Evolutionary conservation across 352 stramenopile genomes (phyloP).

Genomic region (Pythium angustatum): DNA sequence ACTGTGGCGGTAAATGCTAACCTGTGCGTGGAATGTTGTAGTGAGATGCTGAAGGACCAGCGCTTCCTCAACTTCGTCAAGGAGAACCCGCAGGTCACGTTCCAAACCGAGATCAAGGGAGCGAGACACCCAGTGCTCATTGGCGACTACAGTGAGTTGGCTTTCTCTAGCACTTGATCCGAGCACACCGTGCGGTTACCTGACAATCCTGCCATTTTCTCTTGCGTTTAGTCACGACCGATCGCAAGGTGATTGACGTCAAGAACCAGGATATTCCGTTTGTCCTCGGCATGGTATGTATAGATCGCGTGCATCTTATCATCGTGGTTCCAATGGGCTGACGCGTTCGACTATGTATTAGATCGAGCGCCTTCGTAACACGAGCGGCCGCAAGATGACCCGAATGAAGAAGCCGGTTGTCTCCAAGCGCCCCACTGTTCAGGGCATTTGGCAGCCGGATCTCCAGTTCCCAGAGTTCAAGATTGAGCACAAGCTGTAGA

Average conservation of each 20-base stretch:
- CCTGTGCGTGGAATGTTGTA: slow-evolving; percentile 22
- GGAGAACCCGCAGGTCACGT: slow-evolving; percentile 86
- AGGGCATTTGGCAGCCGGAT: slow-evolving; percentile 89
- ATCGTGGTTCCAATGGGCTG: neutral
- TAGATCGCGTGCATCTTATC: neutral
- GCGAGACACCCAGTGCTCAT: slow-evolving; percentile 79
- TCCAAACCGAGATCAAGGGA: slow-evolving; percentile 84
- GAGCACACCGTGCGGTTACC: neutral
- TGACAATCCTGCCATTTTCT: neutral
- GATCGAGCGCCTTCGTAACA: slow-evolving; percentile 83
- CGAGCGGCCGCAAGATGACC: slow-evolving; percentile 89
- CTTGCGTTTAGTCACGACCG: slow-evolving; percentile 60
- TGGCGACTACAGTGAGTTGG: slow-evolving; percentile 74
- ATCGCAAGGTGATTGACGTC: slow-evolving; percentile 83
- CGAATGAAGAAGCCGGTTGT: slow-evolving; percentile 82
- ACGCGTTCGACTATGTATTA: slow-evolving; percentile 28
- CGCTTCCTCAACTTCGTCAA: slow-evolving; percentile 85
- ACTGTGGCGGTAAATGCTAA: neutral
- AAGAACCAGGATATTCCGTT: slow-evolving; percentile 89
- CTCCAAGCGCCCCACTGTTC: slow-evolving; percentile 76
- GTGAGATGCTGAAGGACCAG: slow-evolving; percentile 68
- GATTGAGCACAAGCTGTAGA: slow-evolving; percentile 55
- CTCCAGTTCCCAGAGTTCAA: slow-evolving; percentile 86
- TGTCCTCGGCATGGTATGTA: slow-evolving; percentile 73
- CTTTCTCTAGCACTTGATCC: neutral